Percentiles rank a stretch among this genome's conserved stretches.
Evolutionary conservation across 345 rosid genomes (phyloP).

Genomic region (Iberis pinnata): DNA sequence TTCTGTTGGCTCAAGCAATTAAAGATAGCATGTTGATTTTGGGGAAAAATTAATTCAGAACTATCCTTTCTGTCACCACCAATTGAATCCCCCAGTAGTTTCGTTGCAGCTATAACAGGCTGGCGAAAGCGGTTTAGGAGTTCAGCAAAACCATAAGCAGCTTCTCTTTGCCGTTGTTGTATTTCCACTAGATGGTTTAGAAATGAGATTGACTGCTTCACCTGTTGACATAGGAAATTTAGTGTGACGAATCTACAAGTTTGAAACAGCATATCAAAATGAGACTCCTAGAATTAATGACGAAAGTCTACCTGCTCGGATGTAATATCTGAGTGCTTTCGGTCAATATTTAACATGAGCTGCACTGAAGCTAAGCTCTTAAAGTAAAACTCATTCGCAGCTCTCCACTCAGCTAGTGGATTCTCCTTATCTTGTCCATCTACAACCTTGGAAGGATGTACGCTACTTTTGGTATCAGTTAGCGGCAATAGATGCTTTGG

Average conservation of each 20-base stretch:
- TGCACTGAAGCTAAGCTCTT: constrained; percentile 74
- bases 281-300: constrained; percentile 7
- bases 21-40: constrained; percentile 43
- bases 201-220: constrained; percentile 56
- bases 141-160: constrained; percentile 52
- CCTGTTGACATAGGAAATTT: constrained; percentile 41
- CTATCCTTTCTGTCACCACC: constrained; percentile 18
- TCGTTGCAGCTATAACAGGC: constrained; percentile 36
- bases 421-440: constrained; percentile 20
- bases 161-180: constrained; percentile 64
- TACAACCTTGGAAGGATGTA: constrained; percentile 25
- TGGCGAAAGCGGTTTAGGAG: constrained; percentile 41
- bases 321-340: constrained; percentile 66
- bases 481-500: constrained; percentile 53
- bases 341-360: constrained; percentile 49
- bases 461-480: constrained; percentile 32
- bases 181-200: constrained; percentile 70
- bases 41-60: constrained; percentile 38
- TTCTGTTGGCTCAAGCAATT: constrained; percentile 78
- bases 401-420: constrained; percentile 51
- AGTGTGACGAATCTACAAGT: constrained; percentile 8
- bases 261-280: constrained; percentile 12
- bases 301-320: constrained; percentile 57
- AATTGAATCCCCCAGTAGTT: constrained; percentile 32
- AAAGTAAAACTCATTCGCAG: constrained; percentile 62